A percentile compares a stretch with the other conserved stretches of the same genome.
phyloP scores from a whole-genome alignment of 2,329 filamentous ascomycete genomes.

The Clarireedia sp. region DNA sequence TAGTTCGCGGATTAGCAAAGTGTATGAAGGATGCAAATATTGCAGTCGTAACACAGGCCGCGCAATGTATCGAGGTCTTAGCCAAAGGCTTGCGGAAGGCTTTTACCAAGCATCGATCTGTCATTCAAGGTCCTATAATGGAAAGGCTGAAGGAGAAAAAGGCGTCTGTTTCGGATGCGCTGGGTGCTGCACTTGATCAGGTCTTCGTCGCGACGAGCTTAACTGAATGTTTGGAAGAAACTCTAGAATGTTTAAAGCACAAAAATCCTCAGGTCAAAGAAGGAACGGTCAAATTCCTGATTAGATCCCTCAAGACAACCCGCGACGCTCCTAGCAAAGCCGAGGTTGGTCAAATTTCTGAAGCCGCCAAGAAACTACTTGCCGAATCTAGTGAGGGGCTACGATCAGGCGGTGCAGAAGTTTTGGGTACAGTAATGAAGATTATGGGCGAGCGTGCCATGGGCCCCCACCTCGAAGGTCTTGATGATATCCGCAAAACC shows the following conservation, averaged over 20 bases:
- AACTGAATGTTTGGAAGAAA: slow-evolving; percentile 86
- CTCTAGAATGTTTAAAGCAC: slow-evolving; percentile 72
- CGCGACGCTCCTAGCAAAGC: slow-evolving; percentile 74
- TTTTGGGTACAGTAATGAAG: slow-evolving; percentile 93
- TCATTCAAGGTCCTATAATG: slow-evolving; percentile 82
- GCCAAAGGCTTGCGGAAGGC: slow-evolving; percentile 74
- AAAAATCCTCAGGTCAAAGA: slow-evolving; percentile 99
- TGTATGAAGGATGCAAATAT: slow-evolving; percentile 99
- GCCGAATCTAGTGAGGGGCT: slow-evolving; percentile 82
- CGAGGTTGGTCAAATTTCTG: slow-evolving; percentile 80
- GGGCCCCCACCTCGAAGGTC: slow-evolving; percentile 81
- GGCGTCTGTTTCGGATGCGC: slow-evolving; percentile 74
- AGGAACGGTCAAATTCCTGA: slow-evolving; percentile 88
- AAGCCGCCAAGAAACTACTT: slow-evolving; percentile 79
- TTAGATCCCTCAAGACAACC: slow-evolving; percentile 76
- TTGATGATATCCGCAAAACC: slow-evolving; percentile 91
- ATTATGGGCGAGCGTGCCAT: slow-evolving; percentile 95
- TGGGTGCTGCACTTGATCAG: slow-evolving; percentile 74
- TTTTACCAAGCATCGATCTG: slow-evolving; percentile 73
- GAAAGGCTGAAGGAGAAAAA: slow-evolving; percentile 98
- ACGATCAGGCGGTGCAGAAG: slow-evolving; percentile 82
- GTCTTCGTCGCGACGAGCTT: slow-evolving; percentile 60
- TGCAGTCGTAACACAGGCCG: slow-evolving; percentile 84
- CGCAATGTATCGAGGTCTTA: slow-evolving; percentile 83
- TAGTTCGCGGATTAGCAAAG: slow-evolving; percentile 79